Evolutionary conservation across 257 asterid genomes (phyloP).

Genomic region (Lycium barbarum): DNA sequence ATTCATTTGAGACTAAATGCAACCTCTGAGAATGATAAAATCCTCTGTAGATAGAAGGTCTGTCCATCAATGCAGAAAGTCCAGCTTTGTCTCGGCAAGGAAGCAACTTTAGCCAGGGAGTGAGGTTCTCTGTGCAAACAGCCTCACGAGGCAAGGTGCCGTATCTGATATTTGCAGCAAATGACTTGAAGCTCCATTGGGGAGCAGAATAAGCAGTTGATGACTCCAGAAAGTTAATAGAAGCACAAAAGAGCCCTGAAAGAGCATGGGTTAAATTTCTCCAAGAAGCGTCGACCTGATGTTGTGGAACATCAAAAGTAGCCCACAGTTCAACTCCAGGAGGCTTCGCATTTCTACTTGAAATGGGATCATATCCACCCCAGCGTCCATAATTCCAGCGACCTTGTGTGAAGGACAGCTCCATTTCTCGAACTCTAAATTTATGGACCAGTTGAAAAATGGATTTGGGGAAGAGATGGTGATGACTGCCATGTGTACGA

Average conservation of each 20-base stretch:
- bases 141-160: conserved; percentile 99
- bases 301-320: conserved; percentile 80
- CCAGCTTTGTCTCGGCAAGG: conserved; percentile 98
- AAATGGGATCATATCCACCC: conserved; percentile 94
- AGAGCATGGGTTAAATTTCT: conserved; percentile 94
- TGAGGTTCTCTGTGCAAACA: conserved; percentile 98
- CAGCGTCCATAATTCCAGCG: conserved; percentile 95
- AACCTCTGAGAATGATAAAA: conserved; percentile 90
- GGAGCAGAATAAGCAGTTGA: conserved; percentile 85
- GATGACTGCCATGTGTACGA: conserved; percentile 83
- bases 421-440: conserved; percentile 86
- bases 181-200: conserved; percentile 69
- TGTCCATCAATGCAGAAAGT: conserved; percentile 85
- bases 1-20: conserved; percentile 76
- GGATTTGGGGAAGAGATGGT: conserved; percentile 88
- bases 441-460: conserved; percentile 94
- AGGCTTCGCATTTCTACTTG: conserved; percentile 87
- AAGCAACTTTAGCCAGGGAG: conserved; percentile 99
- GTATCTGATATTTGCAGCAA: conserved; percentile 69
- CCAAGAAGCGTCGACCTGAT: conserved; percentile 87
- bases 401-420: conserved; percentile 95
- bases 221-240: conserved; percentile 92
- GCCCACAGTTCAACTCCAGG: conserved; percentile 99
- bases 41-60: conserved; percentile 85
- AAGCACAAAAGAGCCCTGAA: conserved; percentile 98